Evolutionary conservation across 2,329 filamentous ascomycete genomes (phyloP), one percentile per base, ranked within the genome.

Genomic region (Arthrobotrys pseudoclavata): DNA sequence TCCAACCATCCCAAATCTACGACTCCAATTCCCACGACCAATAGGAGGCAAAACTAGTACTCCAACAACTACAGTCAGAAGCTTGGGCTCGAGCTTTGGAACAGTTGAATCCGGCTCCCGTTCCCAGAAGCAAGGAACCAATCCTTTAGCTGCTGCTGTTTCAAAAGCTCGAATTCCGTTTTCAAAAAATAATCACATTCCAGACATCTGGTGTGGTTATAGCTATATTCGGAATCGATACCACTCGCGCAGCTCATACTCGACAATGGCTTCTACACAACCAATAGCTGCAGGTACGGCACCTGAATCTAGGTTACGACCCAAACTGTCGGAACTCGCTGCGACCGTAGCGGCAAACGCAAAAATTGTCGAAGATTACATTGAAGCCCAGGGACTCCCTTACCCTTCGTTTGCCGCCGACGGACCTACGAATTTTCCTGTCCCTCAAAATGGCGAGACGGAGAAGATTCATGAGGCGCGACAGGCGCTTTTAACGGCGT

Each of bases 291-390:
- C 67, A 67, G 72, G 66, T 40, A 67, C 66, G 15, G 12, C 31
- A 34, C 57, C 45, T 24, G 45, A 60, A 50, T 63, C 50, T 24
- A 62, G 70, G 47, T 57, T 77, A 37, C 74, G 67, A 71, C 67
- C 67, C 64, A 77, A 71, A 68, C 74, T 77, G 74, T 77, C 74
- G 74, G 74, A 77, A 71, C 74, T 77, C 3, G 74, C 74, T 20
- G 74, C 74, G 64, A 55, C 67, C 53, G 71, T 77, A 62, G 70
- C 74, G 31, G 74, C 74, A 77, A 77, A 77, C 74, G 74, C 74
- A 18, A 77, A 77, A 71, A 77, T 77, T 50, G 74, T 77, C n/a
- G 74, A 77, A 55, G 74, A 77, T 53, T 77, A 71, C 62, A 64
- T 77, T 20, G 74, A 77, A 15, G 34, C 74, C 10, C 67, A 77